Percentiles rank a stretch among this genome's conserved stretches.
Conservation (phyloP, 78 protist species). For the Dictyostelium intermedium region DNA sequence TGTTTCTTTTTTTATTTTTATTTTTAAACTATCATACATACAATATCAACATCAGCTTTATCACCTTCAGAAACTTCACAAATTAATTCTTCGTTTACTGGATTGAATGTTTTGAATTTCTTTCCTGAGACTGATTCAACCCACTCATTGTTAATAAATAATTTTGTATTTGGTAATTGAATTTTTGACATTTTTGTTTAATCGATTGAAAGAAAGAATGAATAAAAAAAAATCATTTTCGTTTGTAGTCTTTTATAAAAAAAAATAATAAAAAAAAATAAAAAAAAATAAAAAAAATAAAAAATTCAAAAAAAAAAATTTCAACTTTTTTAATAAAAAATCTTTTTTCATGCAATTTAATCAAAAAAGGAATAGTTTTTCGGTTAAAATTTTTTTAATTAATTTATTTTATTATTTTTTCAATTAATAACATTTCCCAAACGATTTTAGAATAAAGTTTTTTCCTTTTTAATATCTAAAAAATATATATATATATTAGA, state of each 20-base stretch:
- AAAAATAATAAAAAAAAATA: neutral
- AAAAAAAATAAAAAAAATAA: too few species aligned
- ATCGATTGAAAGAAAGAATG: neutral
- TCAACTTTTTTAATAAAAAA: too few species aligned
- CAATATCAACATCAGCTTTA: conserved; percentile 75
- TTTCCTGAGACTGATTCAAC: conserved; percentile 28
- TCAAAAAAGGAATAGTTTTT: neutral
- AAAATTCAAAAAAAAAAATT: too few species aligned
- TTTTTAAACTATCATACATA: too few species aligned
- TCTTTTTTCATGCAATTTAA: neutral
- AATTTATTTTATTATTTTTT: too few species aligned
- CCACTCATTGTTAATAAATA: conserved; percentile 53
- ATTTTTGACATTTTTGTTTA: neutral
- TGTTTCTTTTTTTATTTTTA: too few species aligned
- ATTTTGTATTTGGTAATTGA: conserved; percentile 48
- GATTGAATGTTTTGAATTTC: conserved; percentile 46
- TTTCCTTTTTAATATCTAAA: too few species aligned
- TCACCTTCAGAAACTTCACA: conserved; percentile 78
- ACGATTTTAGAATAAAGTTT: too few species aligned
- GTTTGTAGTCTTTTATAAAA: too few species aligned
- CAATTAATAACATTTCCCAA: too few species aligned
- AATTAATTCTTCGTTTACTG: conserved; percentile 77
- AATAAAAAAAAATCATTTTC: neutral
- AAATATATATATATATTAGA: too few species aligned
- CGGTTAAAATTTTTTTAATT: neutral